Evolutionary conservation across 768 basidiomycete species (phyloP), one percentile per base, ranked within the genome.

Genomic region (Tylopilus sp.): DNA sequence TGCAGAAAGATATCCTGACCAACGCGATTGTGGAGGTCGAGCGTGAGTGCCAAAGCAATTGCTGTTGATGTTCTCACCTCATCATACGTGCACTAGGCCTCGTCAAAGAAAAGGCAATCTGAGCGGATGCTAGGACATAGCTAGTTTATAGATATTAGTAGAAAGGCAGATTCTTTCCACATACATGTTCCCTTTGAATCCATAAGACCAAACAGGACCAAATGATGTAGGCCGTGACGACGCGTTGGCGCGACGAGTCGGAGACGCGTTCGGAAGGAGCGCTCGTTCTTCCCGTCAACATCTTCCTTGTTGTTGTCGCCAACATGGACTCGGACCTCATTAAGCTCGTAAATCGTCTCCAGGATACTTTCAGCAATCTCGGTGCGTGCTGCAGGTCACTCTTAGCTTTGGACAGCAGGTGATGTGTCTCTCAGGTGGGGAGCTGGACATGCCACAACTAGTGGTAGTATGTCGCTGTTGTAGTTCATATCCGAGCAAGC

Each of bases 321-420:
- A 66, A 20, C 56, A 98, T 98, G 95, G 95, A 98, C 70, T 83
- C 87, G 38, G 91, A 95, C 68, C 83, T 98, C 55, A 98, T 98
- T 58, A 86, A 86, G 62, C 81, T 95, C 13, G 95, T 98, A 40
- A 97, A 97, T 76, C 89, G 86, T 73, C 85, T 98, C 48, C 94
- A 98, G 73, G 91, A 93, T 62, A 93, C 91, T 51, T 93, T 93
- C 73, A 81, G 76, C 70, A 91, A 92, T 62, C 80, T 93, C 46
- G 91, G 90, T 90, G 59, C 59, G 86, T 73, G 44, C 46, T 33
- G 45, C 28, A 6, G 18, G 20, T 48, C 59, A 42, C 52, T 15
- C 45, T 42, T 42, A 15, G 31, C 4, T 36, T 21, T 47, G 52
- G 39, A 46, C 57, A 44, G 25, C 21, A 40, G 50, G 50, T 52